Conservation (phyloP, 768 basidiomycete species). For the Lactifluus subvellereus region DNA sequence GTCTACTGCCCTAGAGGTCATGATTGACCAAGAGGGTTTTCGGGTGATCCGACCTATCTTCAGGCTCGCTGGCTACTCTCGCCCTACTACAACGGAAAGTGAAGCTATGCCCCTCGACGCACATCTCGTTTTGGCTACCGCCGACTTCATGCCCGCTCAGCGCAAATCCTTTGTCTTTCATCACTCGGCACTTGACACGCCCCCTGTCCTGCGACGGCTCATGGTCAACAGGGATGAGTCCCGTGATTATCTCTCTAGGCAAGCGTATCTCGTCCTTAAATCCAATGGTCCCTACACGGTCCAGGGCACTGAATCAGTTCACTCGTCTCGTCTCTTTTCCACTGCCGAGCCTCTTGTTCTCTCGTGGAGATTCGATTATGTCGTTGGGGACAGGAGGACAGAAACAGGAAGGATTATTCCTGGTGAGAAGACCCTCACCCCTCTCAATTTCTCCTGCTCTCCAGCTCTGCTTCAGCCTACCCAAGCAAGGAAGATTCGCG, state of each 20-base stretch:
- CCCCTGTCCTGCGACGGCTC: conserved; percentile 66
- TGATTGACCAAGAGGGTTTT: conserved; percentile 84
- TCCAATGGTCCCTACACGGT: conserved; percentile 72
- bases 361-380: conserved; percentile 75
- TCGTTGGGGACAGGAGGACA: conserved; percentile 55
- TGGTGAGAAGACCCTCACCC: conserved; percentile 69
- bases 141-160: conserved; percentile 57
- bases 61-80: conserved; percentile 48
- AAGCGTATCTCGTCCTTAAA: conserved; percentile 65
- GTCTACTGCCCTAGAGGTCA: conserved; percentile 49
- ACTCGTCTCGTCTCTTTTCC: conserved; percentile 22
- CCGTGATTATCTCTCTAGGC: conserved; percentile 69
- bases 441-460: conserved; percentile 70
- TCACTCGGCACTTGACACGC: conserved; percentile 57
- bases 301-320: conserved; percentile 52
- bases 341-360: conserved; percentile 35
- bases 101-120: conserved; percentile 26
- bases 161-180: conserved; percentile 64
- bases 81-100: conserved; percentile 24
- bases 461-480: conserved; percentile 55
- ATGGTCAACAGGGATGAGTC: conserved; percentile 61
- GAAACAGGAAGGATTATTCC: conserved; percentile 42
- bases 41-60: conserved; percentile 56
- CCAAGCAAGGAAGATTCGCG: conserved; percentile 58
- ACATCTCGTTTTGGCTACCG: conserved; percentile 42